Conservation (phyloP, 805 yeast genomes). For the Dipodascus geniculatus region DNA sequence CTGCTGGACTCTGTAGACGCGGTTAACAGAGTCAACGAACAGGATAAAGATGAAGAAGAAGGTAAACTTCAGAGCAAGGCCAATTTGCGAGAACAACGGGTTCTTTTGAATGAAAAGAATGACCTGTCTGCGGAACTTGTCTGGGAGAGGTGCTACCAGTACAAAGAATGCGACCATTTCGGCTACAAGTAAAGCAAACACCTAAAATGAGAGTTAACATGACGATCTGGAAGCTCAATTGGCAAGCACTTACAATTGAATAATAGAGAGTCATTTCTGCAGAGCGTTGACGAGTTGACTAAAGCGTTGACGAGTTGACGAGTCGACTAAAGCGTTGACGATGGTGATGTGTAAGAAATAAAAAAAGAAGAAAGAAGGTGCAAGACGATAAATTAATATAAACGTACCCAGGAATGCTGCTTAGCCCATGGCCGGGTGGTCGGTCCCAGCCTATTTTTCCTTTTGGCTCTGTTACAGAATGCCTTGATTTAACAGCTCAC, state of each 20-base stretch:
- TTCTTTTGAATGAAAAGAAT: conserved; percentile 54
- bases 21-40: conserved; percentile 79
- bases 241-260: conserved; percentile 24
- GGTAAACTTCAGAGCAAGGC: conserved; percentile 67
- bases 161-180: conserved; percentile 74
- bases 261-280: conserved; percentile 37
- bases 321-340: no score
- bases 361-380: background rate
- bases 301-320: no score
- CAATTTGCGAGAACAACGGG: conserved; percentile 57
- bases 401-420: no score
- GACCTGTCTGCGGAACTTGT: conserved; percentile 55
- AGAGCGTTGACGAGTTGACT: no score
- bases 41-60: conserved; percentile 73
- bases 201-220: conserved; percentile 19
- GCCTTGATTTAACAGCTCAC: no score
- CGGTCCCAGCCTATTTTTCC: no score
- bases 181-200: conserved; percentile 61
- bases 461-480: no score
- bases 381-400: no score
- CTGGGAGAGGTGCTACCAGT: conserved; percentile 79
- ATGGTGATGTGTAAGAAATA: background rate
- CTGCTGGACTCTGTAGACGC: conserved; percentile 53
- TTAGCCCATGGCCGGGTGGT: no score
- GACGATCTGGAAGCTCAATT: background rate